These are phyloP conservation scores for Dryas octopetala DNA, from an alignment of 306 rosid species.

Conservation along the genomic window DNA sequence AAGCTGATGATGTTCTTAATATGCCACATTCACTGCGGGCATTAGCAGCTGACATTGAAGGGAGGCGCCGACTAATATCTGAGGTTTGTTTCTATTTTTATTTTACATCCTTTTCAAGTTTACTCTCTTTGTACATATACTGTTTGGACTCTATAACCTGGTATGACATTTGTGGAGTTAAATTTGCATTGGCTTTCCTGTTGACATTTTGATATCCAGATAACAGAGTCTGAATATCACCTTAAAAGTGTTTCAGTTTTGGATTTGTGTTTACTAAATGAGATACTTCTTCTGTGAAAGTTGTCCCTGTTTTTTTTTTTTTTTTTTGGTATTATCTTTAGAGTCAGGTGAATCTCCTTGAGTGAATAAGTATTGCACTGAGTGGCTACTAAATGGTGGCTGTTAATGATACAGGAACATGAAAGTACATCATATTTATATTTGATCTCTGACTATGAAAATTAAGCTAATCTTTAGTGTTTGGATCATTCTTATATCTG, in stretches of 20 bases:
- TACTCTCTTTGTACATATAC: neutral
- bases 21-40: conserved; percentile 55
- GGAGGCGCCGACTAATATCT: conserved; percentile 76
- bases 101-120: conserved; percentile 16
- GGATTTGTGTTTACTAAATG: neutral
- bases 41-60: conserved; percentile 69
- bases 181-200: neutral
- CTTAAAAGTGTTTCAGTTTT: neutral
- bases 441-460: neutral
- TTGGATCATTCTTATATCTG: neutral
- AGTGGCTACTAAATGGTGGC: too few relatives aligned
- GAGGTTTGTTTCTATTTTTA: conserved; percentile 52
- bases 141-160: conserved; percentile 17
- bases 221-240: neutral
- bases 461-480: neutral
- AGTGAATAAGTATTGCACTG: neutral
- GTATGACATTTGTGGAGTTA: conserved; percentile 13
- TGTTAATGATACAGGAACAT: neutral
- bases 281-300: neutral
- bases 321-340: neutral
- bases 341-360: neutral
- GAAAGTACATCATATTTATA: neutral
- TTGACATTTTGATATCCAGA: conserved; percentile 7
- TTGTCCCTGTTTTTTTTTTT: neutral
- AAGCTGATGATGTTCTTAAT: conserved; percentile 51